These are phyloP conservation scores for Hansenula sp. DNA, from an alignment of 1,139 yeast genomes.

Conservation along the genomic window DNA sequence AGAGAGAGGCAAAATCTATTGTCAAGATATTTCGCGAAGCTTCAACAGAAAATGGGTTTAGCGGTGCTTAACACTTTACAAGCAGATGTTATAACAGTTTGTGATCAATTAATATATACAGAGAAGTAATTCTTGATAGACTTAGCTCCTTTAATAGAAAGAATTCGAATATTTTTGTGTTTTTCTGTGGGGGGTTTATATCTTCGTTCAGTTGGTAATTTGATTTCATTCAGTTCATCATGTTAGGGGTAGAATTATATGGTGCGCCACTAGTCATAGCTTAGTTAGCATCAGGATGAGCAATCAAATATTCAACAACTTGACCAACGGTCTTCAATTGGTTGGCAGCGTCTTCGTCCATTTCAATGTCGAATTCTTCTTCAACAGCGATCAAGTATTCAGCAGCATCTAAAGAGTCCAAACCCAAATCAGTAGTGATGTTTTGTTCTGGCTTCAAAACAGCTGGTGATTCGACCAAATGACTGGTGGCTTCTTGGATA, in stretches of 20 bases:
- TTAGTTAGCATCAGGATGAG: slow-evolving; percentile 31
- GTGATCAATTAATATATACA: background rate
- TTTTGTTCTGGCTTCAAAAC: slow-evolving; percentile 26
- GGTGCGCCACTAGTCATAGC: background rate
- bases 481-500: slow-evolving; percentile 22
- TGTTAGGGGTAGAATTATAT: background rate
- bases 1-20: background rate
- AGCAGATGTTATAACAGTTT: background rate
- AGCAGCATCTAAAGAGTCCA: slow-evolving; percentile 68
- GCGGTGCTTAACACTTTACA: no score
- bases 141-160: background rate
- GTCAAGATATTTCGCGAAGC: background rate
- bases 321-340: slow-evolving; percentile 67
- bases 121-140: background rate
- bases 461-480: slow-evolving; percentile 21
- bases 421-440: slow-evolving; percentile 47
- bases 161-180: background rate
- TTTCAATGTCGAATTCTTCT: slow-evolving; percentile 68
- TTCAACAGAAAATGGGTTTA: no score
- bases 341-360: slow-evolving; percentile 63
- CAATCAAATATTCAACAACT: slow-evolving; percentile 54
- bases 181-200: no score
- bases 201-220: background rate
- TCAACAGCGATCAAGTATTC: slow-evolving; percentile 71
- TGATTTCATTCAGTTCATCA: slow-evolving; percentile 1